A percentile compares a stretch with the other conserved stretches of the same genome.
phyloP scores from a whole-genome alignment of 208 protist species.

The Trypanosoma cruzi region DNA sequence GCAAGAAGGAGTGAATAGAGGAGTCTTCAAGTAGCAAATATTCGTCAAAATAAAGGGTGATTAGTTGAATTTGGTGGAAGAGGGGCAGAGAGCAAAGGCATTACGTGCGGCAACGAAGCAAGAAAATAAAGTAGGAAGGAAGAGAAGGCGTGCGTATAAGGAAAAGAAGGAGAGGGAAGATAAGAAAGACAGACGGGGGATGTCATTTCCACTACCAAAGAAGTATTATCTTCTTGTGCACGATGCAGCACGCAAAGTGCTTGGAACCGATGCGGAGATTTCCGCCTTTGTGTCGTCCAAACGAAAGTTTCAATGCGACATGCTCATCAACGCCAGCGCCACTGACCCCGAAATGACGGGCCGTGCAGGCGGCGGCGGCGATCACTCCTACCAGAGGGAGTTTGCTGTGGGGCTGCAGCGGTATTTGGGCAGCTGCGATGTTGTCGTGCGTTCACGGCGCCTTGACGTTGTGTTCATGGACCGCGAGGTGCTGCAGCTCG shows the following conservation, averaged over 20 bases:
- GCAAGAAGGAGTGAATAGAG: background rate
- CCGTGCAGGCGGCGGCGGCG: background rate
- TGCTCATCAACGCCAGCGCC: conserved; percentile 68
- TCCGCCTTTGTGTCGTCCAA: conserved; percentile 77
- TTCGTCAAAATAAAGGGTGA: background rate
- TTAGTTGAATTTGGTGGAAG: background rate
- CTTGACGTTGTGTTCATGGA: conserved; percentile 78
- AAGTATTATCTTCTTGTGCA: conserved; percentile 81
- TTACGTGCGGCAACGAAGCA: too few species aligned
- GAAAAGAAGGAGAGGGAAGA: background rate
- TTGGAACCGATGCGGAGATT: conserved; percentile 43
- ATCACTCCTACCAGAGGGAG: conserved; percentile 31
- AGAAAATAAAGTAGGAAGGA: background rate
- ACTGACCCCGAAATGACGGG: conserved; percentile 46
- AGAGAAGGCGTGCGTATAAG: background rate
- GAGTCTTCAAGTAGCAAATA: background rate
- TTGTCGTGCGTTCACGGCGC: conserved; percentile 49
- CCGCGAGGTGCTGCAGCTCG: conserved; percentile 59
- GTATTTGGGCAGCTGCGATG: conserved; percentile 55
- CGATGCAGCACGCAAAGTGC: conserved; percentile 66
- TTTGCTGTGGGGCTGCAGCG: conserved; percentile 63
- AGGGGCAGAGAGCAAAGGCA: too few species aligned
- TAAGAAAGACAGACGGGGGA: background rate
- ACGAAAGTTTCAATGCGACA: conserved; percentile 82
- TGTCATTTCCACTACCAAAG: conserved; percentile 43